Conservation (phyloP, 2,329 filamentous ascomycete genomes). For the Macrophomina tecta region DNA sequence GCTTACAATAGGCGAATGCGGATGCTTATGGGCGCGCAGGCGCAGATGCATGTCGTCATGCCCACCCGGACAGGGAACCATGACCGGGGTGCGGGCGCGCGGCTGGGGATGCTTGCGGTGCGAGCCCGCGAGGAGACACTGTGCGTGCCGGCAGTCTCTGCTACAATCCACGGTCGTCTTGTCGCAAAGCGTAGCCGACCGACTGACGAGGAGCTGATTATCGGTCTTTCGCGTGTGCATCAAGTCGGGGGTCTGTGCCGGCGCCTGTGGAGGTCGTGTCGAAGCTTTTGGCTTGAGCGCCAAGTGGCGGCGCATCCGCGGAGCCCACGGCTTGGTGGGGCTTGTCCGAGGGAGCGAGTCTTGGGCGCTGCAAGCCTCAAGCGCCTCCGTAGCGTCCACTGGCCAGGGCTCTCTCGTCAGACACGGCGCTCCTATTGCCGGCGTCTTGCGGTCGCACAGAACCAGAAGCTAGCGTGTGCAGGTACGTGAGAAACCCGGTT, state of each 20-base stretch:
- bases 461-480: background rate
- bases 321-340: slow-evolving; percentile 3
- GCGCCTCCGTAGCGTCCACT: background rate
- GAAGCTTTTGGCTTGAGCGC: slow-evolving; percentile 16
- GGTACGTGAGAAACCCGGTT: background rate
- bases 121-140: background rate
- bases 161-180: background rate
- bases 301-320: background rate
- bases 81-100: background rate
- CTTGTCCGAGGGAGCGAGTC: slow-evolving; percentile 1
- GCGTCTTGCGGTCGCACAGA: background rate
- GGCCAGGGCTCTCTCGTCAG: background rate
- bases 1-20: background rate
- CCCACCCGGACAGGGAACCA: background rate
- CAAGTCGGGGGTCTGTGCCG: background rate
- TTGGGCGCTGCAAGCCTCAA: background rate
- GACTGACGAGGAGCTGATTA: background rate
- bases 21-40: background rate
- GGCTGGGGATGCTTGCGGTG: background rate
- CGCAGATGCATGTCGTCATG: background rate
- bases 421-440: background rate
- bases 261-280: background rate
- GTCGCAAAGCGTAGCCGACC: background rate
- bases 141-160: background rate
- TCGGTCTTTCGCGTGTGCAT: background rate